phyloP scores from a whole-genome alignment of 2,329 filamentous ascomycete genomes.

The Ilyonectria robusta region DNA sequence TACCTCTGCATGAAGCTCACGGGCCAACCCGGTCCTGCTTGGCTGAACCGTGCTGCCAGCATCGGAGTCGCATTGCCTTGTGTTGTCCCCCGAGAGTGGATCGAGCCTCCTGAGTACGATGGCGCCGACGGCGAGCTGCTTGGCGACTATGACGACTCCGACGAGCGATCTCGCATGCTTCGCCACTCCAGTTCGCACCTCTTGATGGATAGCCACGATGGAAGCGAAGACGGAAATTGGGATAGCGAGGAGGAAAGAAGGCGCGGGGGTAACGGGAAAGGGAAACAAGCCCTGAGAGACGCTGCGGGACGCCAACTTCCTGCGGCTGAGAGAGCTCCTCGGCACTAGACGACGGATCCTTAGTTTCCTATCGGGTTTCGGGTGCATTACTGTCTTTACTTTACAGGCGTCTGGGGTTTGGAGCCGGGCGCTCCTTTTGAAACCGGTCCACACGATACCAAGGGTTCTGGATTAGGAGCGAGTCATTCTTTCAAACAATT shows the following conservation, averaged over 20 bases:
- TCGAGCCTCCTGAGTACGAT: slow-evolving; percentile 83
- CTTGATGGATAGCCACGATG: slow-evolving; percentile 46
- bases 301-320: slow-evolving; percentile 66
- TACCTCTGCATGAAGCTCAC: slow-evolving; percentile 82
- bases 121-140: slow-evolving; percentile 79
- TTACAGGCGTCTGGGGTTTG: slow-evolving; percentile 44
- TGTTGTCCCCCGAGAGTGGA: slow-evolving; percentile 86
- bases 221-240: slow-evolving; percentile 55
- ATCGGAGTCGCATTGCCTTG: slow-evolving; percentile 87
- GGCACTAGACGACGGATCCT: slow-evolving; percentile 30
- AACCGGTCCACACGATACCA: slow-evolving; percentile 48
- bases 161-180: slow-evolving; percentile 74
- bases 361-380: background rate
- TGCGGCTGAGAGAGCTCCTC: slow-evolving; percentile 66
- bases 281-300: slow-evolving; percentile 63
- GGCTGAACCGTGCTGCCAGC: slow-evolving; percentile 87
- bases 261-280: slow-evolving; percentile 58
- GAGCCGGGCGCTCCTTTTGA: slow-evolving; percentile 31
- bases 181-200: slow-evolving; percentile 54
- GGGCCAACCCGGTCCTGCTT: slow-evolving; percentile 76
- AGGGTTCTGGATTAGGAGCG: slow-evolving; percentile 35
- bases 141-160: slow-evolving; percentile 65
- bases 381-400: slow-evolving; percentile 12
- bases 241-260: slow-evolving; percentile 63
- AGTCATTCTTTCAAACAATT: slow-evolving; percentile 40